Conservation (phyloP, 352 stramenopile species). For the Globisporangium sylvaticum region DNA sequence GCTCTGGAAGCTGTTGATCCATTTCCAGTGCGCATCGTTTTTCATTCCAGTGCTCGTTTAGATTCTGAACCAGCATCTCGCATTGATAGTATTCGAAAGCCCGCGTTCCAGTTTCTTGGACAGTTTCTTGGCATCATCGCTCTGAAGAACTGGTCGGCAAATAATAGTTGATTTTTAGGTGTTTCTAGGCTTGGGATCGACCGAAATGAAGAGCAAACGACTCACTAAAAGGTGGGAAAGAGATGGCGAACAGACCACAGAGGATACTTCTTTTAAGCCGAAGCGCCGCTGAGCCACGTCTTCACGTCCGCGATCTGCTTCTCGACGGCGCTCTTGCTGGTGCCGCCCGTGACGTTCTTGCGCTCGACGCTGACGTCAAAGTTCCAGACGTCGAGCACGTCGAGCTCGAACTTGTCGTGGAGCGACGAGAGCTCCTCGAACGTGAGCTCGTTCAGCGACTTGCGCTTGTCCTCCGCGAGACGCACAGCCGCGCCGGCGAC, state of each 20-base stretch:
- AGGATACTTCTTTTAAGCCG: background rate
- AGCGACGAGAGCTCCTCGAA: constrained; percentile 87
- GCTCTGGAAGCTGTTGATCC: no score
- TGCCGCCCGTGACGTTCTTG: constrained; percentile 88
- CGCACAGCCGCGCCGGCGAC: constrained; percentile 93
- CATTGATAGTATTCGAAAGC: background rate
- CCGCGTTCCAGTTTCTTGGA: background rate
- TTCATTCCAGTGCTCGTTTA: background rate
- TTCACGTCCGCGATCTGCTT: constrained; percentile 82
- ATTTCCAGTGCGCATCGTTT: background rate
- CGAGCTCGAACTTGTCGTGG: constrained; percentile 86
- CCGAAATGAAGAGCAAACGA: background rate
- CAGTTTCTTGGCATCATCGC: background rate
- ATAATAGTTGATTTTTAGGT: background rate
- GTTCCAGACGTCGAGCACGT: constrained; percentile 89
- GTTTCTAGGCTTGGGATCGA: background rate
- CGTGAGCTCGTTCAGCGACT: constrained; percentile 84
- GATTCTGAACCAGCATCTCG: background rate
- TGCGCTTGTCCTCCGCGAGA: constrained; percentile 88
- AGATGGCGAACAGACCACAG: background rate
- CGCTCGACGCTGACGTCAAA: constrained; percentile 89
- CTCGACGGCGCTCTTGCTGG: constrained; percentile 70
- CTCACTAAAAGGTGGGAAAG: background rate
- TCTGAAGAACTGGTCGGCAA: background rate
- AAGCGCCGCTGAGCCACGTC: constrained; percentile 45